These are phyloP conservation scores for Orbilia blumenaviensis DNA, from an alignment of 2,329 filamentous ascomycete genomes.

Conservation along the genomic window DNA sequence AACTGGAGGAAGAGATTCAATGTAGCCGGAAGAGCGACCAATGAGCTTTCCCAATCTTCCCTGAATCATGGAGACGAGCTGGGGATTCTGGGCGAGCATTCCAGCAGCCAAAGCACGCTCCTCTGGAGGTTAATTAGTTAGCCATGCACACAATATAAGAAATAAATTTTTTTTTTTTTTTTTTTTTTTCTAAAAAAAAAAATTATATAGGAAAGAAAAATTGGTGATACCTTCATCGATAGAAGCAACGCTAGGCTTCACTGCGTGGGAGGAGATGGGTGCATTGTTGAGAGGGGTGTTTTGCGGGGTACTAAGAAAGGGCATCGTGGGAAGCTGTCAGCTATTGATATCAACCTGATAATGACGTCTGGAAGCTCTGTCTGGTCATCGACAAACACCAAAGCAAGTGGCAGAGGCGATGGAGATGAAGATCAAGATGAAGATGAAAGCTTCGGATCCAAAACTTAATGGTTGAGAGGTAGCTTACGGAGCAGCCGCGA, in stretches of 20 bases:
- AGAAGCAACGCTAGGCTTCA: constrained; percentile 90
- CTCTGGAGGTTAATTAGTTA: constrained; percentile 45
- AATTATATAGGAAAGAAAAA: too few relatives aligned
- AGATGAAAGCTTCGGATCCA: background rate
- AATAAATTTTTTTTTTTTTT: constrained; percentile 30
- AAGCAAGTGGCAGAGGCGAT: constrained; percentile 52
- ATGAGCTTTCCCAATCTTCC: constrained; percentile 92
- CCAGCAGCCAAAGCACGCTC: constrained; percentile 87
- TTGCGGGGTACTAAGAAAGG: constrained; percentile 82
- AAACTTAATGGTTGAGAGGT: constrained; percentile 53
- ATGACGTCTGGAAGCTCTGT: constrained; percentile 35
- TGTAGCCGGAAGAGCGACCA: constrained; percentile 94
- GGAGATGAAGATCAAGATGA: constrained; percentile 59
- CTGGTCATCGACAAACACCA: constrained; percentile 55
- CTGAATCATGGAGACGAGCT: constrained; percentile 96
- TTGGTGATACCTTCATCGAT: constrained; percentile 97
- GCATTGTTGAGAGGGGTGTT: constrained; percentile 96
- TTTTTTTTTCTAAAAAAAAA: constrained; percentile 18
- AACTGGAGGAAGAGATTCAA: constrained; percentile 88
- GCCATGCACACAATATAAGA: constrained; percentile 30
- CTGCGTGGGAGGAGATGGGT: constrained; percentile 95
- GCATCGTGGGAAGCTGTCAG: constrained; percentile 59
- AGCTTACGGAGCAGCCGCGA: constrained; percentile 71
- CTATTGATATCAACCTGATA: constrained; percentile 62
- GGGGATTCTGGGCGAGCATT: constrained; percentile 94